Percentiles rank a stretch among this genome's conserved stretches.
Conservation (phyloP, 2,329 filamentous ascomycete genomes). For the Zelopaecilomyces penicillatus region DNA sequence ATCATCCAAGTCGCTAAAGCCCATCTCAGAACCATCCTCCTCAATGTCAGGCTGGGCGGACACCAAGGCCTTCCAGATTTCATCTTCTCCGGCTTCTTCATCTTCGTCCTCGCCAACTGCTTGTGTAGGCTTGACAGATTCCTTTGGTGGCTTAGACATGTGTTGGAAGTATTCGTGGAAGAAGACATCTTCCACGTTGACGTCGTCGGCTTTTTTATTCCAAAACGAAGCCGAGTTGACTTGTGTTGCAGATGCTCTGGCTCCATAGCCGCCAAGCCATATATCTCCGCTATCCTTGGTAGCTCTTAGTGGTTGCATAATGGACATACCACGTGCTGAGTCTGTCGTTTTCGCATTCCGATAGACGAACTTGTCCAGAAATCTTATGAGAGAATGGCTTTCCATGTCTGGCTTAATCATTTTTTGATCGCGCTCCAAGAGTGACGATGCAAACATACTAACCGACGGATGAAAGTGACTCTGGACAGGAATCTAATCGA, state of each 20-base stretch:
- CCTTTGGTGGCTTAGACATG: constrained; percentile 53
- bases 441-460: constrained; percentile 65
- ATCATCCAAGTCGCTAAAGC: constrained; percentile 40
- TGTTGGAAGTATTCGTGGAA: constrained; percentile 95
- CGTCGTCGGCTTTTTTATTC: constrained; percentile 79
- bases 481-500: constrained; percentile 25
- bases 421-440: constrained; percentile 61
- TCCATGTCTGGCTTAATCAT: constrained; percentile 85
- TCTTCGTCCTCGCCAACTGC: constrained; percentile 41
- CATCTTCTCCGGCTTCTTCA: constrained; percentile 57
- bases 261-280: constrained; percentile 44
- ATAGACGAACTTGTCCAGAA: constrained; percentile 98
- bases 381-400: constrained; percentile 85
- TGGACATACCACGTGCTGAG: constrained; percentile 67
- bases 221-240: constrained; percentile 89
- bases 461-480: constrained; percentile 92
- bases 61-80: constrained; percentile 88
- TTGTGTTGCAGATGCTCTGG: constrained; percentile 26
- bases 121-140: constrained; percentile 39
- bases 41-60: constrained; percentile 62
- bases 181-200: constrained; percentile 89
- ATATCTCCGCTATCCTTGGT: constrained; percentile 46
- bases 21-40: constrained; percentile 43
- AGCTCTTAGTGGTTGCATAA: constrained; percentile 82
- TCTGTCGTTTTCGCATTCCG: constrained; percentile 73